Conservation (phyloP, 2,329 filamentous ascomycete species). For the Aspergillus tubingensis region DNA sequence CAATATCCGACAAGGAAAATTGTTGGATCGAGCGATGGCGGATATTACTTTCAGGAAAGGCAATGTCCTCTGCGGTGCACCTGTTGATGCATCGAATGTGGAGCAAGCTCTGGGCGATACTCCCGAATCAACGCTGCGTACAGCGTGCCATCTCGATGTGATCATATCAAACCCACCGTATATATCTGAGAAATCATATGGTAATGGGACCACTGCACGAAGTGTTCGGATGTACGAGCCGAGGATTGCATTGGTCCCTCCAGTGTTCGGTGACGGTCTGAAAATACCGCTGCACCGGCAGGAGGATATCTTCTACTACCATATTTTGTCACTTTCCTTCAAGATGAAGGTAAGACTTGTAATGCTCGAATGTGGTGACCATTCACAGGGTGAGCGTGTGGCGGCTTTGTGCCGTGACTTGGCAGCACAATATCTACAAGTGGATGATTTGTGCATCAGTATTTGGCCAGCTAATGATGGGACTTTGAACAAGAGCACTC, state of each 20-base stretch:
- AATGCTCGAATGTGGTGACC: conserved; percentile 42
- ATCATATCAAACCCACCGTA: conserved; percentile 91
- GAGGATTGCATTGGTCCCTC: conserved; percentile 71
- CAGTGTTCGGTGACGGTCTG: conserved; percentile 22
- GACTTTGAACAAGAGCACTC: too few species aligned
- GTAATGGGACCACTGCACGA: conserved; percentile 59
- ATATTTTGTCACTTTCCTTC: conserved; percentile 30
- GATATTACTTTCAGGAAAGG: conserved; percentile 52
- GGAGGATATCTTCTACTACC: conserved; percentile 41
- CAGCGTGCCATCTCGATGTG: conserved; percentile 56
- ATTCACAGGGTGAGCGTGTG: conserved; percentile 36
- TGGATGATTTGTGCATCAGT: neutral
- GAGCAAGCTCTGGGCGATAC: conserved; percentile 12
- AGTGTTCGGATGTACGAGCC: conserved; percentile 85
- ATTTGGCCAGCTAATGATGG: neutral
- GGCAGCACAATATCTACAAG: neutral
- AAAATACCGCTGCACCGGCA: conserved; percentile 7
- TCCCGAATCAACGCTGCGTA: neutral
- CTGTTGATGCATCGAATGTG: conserved; percentile 11
- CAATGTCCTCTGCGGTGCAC: conserved; percentile 40
- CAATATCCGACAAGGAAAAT: conserved; percentile 45
- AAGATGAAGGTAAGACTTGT: conserved; percentile 29
- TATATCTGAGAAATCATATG: conserved; percentile 68
- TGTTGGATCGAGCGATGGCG: conserved; percentile 29
- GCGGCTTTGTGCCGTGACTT: conserved; percentile 20